phyloP scores from a whole-genome alignment of 1,284 basidiomycete species.

The Malassezia yamatoensis region DNA sequence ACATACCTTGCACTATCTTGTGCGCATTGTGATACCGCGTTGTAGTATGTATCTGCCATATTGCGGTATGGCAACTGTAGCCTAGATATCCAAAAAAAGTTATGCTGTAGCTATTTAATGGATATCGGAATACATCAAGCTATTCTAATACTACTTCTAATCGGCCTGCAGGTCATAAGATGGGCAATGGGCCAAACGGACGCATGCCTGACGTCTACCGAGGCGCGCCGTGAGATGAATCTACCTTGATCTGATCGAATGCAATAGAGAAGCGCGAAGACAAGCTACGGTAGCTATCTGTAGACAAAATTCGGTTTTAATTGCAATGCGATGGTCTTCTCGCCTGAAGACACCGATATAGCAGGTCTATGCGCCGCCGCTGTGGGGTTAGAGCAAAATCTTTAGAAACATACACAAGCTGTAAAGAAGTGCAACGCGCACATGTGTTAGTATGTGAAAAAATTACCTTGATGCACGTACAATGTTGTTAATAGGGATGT shows the following conservation, averaged over 20 bases:
- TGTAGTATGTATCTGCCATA: conserved; percentile 15
- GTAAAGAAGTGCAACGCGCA: neutral
- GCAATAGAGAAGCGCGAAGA: too few species aligned
- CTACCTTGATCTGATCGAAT: too few species aligned
- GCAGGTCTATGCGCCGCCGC: conserved; percentile 11
- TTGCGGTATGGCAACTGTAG: conserved; percentile 9
- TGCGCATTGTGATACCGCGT: conserved; percentile 2
- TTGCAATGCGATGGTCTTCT: too few species aligned
- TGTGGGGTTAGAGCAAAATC: neutral
- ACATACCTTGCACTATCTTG: neutral
- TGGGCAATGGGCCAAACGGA: neutral
- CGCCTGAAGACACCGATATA: too few species aligned
- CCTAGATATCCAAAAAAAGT: conserved; percentile 6
- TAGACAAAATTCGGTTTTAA: too few species aligned
- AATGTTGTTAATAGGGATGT: conserved; percentile 48
- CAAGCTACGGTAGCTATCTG: too few species aligned
- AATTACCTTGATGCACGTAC: conserved; percentile 21
- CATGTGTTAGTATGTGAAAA: conserved; percentile 3
- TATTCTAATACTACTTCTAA: neutral
- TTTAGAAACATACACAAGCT: conserved; percentile 17
- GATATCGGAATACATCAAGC: neutral
- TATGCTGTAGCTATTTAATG: neutral
- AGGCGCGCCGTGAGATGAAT: too few species aligned
- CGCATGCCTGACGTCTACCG: too few species aligned
- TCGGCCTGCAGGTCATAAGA: neutral